A percentile compares a stretch with the other conserved stretches of the same genome.
Evolutionary conservation across 2,329 filamentous ascomycete genomes (phyloP).

Genomic region (Huntiella abstrusa): DNA sequence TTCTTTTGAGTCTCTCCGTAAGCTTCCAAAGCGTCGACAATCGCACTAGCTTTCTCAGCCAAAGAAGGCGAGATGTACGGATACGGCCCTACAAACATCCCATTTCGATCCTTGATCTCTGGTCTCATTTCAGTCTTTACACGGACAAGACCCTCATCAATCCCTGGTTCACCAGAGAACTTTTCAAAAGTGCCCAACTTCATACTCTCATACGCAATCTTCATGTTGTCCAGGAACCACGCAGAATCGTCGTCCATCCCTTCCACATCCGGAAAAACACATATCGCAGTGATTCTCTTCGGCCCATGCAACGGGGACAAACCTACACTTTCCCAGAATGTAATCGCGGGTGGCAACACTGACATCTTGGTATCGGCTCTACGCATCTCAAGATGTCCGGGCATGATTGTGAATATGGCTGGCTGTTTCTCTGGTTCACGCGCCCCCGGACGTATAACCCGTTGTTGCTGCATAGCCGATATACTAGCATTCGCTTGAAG

Average conservation of each 20-base stretch:
- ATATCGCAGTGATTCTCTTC: conserved; percentile 54
- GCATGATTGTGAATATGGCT: conserved; percentile 41
- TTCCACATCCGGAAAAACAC: conserved; percentile 48
- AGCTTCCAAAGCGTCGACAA: conserved; percentile 20
- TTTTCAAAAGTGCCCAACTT: conserved; percentile 49
- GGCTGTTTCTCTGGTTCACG: conserved; percentile 29
- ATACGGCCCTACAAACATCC: conserved; percentile 5
- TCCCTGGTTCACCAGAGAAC: conserved; percentile 24
- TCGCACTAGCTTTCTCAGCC: conserved; percentile 23
- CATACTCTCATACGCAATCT: conserved; percentile 53
- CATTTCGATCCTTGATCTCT: conserved; percentile 12
- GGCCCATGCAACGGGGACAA: conserved; percentile 50
- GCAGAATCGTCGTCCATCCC: conserved; percentile 42
- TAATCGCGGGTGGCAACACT: conserved; percentile 52
- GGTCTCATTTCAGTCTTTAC: conserved; percentile 26
- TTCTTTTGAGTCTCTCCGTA: conserved; percentile 31
- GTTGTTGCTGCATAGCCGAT: conserved; percentile 3
- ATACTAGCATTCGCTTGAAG: conserved; percentile 16
- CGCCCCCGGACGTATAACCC: not conserved
- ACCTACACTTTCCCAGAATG: conserved; percentile 68
- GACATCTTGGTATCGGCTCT: conserved; percentile 52
- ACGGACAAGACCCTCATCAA: conserved; percentile 29
- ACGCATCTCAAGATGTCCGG: conserved; percentile 54
- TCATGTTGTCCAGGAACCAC: conserved; percentile 48
- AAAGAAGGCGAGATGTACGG: conserved; percentile 18